Percentiles rank a stretch among this genome's conserved stretches.
Evolutionary conservation across 768 basidiomycete genomes (phyloP).

Genomic region (Panellus pusillus): DNA sequence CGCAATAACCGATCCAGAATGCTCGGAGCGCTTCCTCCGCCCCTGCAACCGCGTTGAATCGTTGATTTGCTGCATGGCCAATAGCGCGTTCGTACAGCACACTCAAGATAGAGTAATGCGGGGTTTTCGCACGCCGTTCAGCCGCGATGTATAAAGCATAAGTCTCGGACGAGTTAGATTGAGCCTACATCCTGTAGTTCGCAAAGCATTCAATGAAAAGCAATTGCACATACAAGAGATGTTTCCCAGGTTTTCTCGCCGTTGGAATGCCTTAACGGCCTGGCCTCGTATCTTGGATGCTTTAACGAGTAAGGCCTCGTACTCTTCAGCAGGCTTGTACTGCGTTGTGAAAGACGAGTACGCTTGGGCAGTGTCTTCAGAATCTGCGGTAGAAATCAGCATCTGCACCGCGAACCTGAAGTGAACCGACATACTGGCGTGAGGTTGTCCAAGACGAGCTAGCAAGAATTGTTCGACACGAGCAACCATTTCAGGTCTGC

Average conservation of each 20-base stretch:
- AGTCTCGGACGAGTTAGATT: conserved; percentile 51
- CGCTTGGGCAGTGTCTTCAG: conserved; percentile 77
- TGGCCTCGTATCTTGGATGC: conserved; percentile 73
- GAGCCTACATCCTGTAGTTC: conserved; percentile 27
- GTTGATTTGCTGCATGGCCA: conserved; percentile 62
- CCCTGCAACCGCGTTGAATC: conserved; percentile 52
- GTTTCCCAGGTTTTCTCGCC: conserved; percentile 65
- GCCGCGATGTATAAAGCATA: conserved; percentile 63
- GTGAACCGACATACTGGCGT: conserved; percentile 54
- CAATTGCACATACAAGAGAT: conserved; percentile 47
- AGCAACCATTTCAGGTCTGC: conserved; percentile 45
- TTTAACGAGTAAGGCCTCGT: conserved; percentile 72
- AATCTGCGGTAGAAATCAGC: conserved; percentile 45
- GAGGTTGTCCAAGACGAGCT: conserved; percentile 72
- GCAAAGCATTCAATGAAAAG: background rate
- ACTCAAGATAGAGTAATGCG: conserved; percentile 55
- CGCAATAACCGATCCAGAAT: conserved; percentile 77
- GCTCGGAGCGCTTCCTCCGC: conserved; percentile 58
- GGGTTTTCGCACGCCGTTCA: conserved; percentile 61
- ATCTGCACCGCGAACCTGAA: background rate
- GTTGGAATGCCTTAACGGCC: conserved; percentile 59
- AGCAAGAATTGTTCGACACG: conserved; percentile 60
- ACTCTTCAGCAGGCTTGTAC: conserved; percentile 69
- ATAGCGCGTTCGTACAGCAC: conserved; percentile 75
- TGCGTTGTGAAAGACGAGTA: conserved; percentile 91